Evolutionary conservation across 2,329 filamentous ascomycete species (phyloP).

Genomic region (Zopfia rhizophila): DNA sequence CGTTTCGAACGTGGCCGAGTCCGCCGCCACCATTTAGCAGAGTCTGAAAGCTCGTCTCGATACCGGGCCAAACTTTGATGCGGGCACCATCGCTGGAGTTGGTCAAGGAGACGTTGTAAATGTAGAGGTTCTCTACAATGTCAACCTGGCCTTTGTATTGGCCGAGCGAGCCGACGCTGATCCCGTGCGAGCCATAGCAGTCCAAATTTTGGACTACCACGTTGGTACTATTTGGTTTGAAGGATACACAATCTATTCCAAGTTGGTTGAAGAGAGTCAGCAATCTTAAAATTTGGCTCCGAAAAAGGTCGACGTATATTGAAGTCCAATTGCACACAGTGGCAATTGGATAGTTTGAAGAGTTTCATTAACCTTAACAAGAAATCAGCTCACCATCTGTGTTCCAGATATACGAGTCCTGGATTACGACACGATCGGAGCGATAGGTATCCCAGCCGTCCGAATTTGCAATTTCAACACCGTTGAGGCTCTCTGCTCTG

Average conservation of each 20-base stretch:
- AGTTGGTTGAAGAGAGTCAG: too few species aligned
- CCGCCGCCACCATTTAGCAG: constrained; percentile 71
- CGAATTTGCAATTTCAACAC: constrained; percentile 25
- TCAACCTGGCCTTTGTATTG: constrained; percentile 71
- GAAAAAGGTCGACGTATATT: too few species aligned
- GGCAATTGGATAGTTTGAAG: too few species aligned
- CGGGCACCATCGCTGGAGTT: constrained; percentile 67
- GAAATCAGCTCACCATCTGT: constrained; percentile 57
- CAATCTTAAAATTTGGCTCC: too few species aligned
- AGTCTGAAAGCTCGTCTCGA: constrained; percentile 61
- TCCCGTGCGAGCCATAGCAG: constrained; percentile 74
- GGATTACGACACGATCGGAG: constrained; percentile 67
- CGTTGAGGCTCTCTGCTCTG: constrained; percentile 37
- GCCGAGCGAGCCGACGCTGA: constrained; percentile 73
- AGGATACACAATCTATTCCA: constrained; percentile 76
- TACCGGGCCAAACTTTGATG: constrained; percentile 75
- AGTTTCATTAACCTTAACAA: too few species aligned
- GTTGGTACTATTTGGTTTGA: constrained; percentile 74
- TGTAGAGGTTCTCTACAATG: constrained; percentile 71
- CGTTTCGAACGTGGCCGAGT: constrained; percentile 67
- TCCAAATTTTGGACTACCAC: constrained; percentile 72
- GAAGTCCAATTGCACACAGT: too few species aligned
- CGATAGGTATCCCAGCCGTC: constrained; percentile 67
- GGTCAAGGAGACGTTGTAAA: constrained; percentile 48
- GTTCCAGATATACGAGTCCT: constrained; percentile 69